These are phyloP conservation scores for Candida saitoana DNA, from an alignment of 805 yeast genomes.

Conservation along the genomic window DNA sequence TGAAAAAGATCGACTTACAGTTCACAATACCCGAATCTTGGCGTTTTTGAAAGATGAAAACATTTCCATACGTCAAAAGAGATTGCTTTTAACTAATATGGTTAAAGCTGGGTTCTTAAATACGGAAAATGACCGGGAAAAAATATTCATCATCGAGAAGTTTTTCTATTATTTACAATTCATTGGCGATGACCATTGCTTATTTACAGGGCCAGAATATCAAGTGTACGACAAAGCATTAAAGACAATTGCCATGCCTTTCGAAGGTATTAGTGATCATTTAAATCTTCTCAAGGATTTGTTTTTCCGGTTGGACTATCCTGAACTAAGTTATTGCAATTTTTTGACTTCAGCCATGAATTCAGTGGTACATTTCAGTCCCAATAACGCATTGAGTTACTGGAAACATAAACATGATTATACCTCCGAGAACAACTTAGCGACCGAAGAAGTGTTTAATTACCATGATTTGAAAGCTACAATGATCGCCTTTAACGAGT, in stretches of 20 bases:
- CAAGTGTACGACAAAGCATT: slow-evolving; percentile 16
- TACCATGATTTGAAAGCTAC: slow-evolving; percentile 24
- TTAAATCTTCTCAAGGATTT: slow-evolving; percentile 7
- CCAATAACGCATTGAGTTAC: slow-evolving; percentile 14
- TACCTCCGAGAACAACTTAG: neutral
- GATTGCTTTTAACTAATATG: slow-evolving; percentile 17
- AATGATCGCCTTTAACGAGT: slow-evolving; percentile 26
- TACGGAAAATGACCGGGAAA: slow-evolving; percentile 10
- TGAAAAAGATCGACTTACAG: slow-evolving; percentile 7
- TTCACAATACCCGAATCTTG: slow-evolving; percentile 12
- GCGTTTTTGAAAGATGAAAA: slow-evolving; percentile 13
- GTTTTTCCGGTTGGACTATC: slow-evolving; percentile 1
- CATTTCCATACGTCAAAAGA: slow-evolving; percentile 13
- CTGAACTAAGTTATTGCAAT: slow-evolving; percentile 9
- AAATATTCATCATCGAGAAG: slow-evolving; percentile 10
- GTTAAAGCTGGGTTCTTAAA: slow-evolving; percentile 17
- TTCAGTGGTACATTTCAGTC: slow-evolving; percentile 10
- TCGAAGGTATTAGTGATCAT: slow-evolving; percentile 11
- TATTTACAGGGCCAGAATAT: slow-evolving; percentile 14
- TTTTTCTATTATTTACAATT: slow-evolving; percentile 15
- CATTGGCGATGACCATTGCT: slow-evolving; percentile 19
- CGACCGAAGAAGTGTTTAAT: slow-evolving; percentile 1
- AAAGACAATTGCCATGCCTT: slow-evolving; percentile 15
- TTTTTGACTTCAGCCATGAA: slow-evolving; percentile 17
- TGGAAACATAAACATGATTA: slow-evolving; percentile 20